These are phyloP conservation scores for Ceratobasidium sp. DNA, from an alignment of 1,284 basidiomycete species.

Conservation along the genomic window DNA sequence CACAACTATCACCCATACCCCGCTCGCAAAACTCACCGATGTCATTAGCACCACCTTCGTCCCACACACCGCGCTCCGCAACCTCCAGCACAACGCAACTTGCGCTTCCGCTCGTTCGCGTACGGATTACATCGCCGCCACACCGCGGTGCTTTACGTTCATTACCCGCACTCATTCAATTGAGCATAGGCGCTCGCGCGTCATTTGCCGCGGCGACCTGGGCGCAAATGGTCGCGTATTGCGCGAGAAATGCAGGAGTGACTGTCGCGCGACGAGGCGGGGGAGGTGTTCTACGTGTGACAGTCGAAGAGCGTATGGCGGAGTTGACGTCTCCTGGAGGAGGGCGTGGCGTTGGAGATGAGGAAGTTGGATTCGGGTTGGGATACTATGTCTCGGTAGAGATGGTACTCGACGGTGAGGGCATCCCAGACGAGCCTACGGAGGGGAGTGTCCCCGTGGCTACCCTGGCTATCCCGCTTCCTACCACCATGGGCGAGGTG, in stretches of 20 bases:
- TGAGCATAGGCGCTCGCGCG: slow-evolving; percentile 16
- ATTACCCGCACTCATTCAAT: slow-evolving; percentile 32
- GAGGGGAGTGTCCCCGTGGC: slow-evolving; percentile 35
- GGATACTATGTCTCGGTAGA: slow-evolving; percentile 42
- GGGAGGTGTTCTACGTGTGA: slow-evolving; percentile 8
- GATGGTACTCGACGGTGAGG: slow-evolving; percentile 32
- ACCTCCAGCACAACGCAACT: slow-evolving; percentile 11
- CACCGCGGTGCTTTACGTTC: slow-evolving; percentile 22
- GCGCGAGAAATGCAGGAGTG: slow-evolving; percentile 26
- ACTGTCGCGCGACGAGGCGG: slow-evolving; percentile 28
- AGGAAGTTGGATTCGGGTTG: slow-evolving; percentile 37
- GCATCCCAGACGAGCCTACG: background rate
- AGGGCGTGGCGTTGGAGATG: slow-evolving; percentile 27
- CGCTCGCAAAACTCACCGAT: slow-evolving; percentile 16
- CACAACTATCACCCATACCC: background rate
- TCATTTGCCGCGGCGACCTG: slow-evolving; percentile 41
- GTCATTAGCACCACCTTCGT: slow-evolving; percentile 12
- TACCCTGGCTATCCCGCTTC: slow-evolving; percentile 23
- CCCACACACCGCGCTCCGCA: slow-evolving; percentile 12
- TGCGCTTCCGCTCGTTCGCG: slow-evolving; percentile 31
- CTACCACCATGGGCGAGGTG: slow-evolving; percentile 37
- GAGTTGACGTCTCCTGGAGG: slow-evolving; percentile 30
- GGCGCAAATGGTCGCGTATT: slow-evolving; percentile 44
- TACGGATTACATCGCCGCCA: slow-evolving; percentile 36
- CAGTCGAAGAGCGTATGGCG: slow-evolving; percentile 38